These are phyloP conservation scores for Plasmodium gonderi DNA, from an alignment of 169 alveolate genomes.

Conservation along the genomic window DNA sequence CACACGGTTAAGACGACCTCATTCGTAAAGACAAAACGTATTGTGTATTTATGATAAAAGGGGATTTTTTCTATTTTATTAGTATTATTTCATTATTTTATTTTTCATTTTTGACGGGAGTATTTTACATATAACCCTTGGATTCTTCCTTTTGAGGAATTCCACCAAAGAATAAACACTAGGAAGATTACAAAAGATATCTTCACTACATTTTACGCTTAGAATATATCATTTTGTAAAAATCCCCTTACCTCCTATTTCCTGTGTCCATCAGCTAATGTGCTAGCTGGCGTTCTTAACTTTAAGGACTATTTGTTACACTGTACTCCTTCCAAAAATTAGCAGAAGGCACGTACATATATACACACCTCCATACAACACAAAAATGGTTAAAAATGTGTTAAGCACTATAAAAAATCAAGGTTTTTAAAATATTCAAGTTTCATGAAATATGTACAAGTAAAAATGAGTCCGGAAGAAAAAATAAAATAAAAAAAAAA, in stretches of 20 bases:
- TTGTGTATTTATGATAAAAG: neutral
- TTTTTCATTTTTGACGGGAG: too few species aligned
- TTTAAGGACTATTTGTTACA: too few species aligned
- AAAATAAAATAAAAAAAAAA: neutral
- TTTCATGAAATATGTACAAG: neutral
- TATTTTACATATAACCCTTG: neutral
- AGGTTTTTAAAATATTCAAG: neutral
- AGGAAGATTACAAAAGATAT: neutral
- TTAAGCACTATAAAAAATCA: constrained; percentile 6
- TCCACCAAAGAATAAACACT: neutral
- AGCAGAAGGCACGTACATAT: too few species aligned
- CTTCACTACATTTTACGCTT: neutral
- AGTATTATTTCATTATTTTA: neutral
- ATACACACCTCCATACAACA: neutral
- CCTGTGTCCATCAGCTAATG: too few species aligned
- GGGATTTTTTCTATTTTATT: neutral
- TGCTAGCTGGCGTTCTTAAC: too few species aligned
- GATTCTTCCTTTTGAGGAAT: neutral
- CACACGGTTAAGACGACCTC: neutral
- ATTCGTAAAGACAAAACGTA: neutral
- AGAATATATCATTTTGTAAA: neutral
- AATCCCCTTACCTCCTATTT: neutral
- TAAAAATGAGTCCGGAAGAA: neutral
- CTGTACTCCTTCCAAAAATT: too few species aligned
- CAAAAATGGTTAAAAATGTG: neutral